Evolutionary conservation across 2,329 filamentous ascomycete genomes (phyloP).

Genomic region (Septoria petroselini): DNA sequence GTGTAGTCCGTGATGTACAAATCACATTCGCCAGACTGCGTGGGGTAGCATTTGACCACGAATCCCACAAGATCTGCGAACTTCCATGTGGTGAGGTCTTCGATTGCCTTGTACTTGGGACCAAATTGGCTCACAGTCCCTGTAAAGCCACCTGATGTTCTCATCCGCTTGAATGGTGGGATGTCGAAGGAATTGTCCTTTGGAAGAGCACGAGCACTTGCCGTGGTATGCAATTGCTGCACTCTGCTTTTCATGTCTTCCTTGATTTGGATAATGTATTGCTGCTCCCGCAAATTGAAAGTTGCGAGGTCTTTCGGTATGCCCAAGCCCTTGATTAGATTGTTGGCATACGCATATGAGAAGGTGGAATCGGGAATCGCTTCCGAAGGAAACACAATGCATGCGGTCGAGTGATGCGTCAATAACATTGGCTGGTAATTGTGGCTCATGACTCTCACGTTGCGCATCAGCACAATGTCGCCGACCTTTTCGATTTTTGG

Average conservation of each 20-base stretch:
- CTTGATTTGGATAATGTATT: conserved; percentile 37
- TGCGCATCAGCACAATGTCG: conserved; percentile 64
- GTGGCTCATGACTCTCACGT: conserved; percentile 31
- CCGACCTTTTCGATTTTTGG: conserved; percentile 48
- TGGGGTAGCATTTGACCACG: conserved; percentile 59
- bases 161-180: conserved; percentile 18
- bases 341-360: conserved; percentile 31
- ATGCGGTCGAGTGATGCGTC: conserved; percentile 28
- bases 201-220: not conserved
- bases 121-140: conserved; percentile 13
- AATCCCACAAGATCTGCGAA: conserved; percentile 72
- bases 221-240: not conserved
- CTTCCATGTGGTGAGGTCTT: conserved; percentile 54
- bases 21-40: conserved; percentile 46
- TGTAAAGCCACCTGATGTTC: conserved; percentile 10
- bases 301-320: conserved; percentile 19
- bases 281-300: conserved; percentile 33
- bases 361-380: conserved; percentile 33
- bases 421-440: conserved; percentile 24
- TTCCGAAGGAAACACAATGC: conserved; percentile 29
- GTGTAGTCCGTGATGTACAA: conserved; percentile 85
- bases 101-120: conserved; percentile 61
- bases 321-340: conserved; percentile 24
- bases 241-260: conserved; percentile 16
- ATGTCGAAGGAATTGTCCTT: not conserved